These are phyloP conservation scores for Trifolium pratense DNA, from an alignment of 306 rosid genomes.

Conservation along the genomic window DNA sequence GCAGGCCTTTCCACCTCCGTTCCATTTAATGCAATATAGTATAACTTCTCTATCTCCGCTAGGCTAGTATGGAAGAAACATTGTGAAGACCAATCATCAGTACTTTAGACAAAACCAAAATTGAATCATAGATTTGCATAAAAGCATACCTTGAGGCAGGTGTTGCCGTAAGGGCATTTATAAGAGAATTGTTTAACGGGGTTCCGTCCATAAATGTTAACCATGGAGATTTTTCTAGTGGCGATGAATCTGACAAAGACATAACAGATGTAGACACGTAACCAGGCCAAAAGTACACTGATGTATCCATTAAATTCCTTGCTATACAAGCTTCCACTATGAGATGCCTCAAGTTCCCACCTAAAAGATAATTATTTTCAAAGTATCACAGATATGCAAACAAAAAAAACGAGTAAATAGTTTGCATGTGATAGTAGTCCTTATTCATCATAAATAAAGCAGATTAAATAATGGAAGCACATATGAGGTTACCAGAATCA, in stretches of 20 bases:
- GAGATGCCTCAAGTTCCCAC: conserved; percentile 81
- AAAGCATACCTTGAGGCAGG: conserved; percentile 72
- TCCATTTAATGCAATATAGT: conserved; percentile 70
- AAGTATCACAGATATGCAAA: conserved; percentile 34
- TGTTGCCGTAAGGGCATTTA: conserved; percentile 58
- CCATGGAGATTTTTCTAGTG: conserved; percentile 73
- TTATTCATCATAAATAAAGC: conserved; percentile 12
- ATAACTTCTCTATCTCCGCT: conserved; percentile 75
- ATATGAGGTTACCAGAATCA: conserved; percentile 26
- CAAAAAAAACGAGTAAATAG: conserved; percentile 20
- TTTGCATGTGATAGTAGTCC: conserved; percentile 33
- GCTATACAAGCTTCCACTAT: conserved; percentile 86
- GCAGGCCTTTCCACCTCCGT: conserved; percentile 70
- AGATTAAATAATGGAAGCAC: conserved; percentile 35
- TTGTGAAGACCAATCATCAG: conserved; percentile 40
- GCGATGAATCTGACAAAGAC: conserved; percentile 52
- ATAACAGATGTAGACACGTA: conserved; percentile 58
- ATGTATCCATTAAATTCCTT: conserved; percentile 68
- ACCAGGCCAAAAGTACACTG: conserved; percentile 76
- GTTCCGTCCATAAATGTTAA: conserved; percentile 72
- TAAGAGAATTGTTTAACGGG: conserved; percentile 59
- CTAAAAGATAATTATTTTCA: conserved; percentile 53
- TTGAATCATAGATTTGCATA: conserved; percentile 21
- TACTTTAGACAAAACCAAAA: conserved; percentile 40
- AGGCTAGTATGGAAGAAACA: conserved; percentile 57